Percentiles rank a stretch among this genome's conserved stretches.
phyloP scores from a whole-genome alignment of 371 early-diverging fungal genomes.

The Apophysomyces sp. region DNA sequence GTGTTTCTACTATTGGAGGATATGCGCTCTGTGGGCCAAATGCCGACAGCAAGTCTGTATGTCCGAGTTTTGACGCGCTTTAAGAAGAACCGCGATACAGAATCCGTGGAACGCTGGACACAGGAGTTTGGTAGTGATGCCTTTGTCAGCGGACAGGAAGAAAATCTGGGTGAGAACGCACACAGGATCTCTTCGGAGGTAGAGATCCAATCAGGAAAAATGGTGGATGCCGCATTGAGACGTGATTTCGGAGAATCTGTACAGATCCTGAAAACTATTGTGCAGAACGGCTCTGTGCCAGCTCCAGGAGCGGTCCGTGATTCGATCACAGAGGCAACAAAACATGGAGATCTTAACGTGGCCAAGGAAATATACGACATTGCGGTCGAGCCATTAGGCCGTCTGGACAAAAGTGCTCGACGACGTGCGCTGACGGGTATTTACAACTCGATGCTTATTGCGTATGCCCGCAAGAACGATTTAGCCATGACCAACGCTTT shows the following conservation, averaged over 20 bases:
- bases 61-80: slow-evolving; percentile 17
- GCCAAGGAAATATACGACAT: slow-evolving; percentile 32
- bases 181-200: slow-evolving; percentile 11
- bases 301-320: slow-evolving; percentile 44
- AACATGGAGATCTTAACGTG: slow-evolving; percentile 15
- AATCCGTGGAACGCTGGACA: slow-evolving; percentile 35
- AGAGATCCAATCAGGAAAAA: slow-evolving; percentile 27
- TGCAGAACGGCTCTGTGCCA: slow-evolving; percentile 29
- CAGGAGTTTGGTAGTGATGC: slow-evolving; percentile 17
- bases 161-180: neutral
- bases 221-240: slow-evolving; percentile 24
- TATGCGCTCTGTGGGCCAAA: slow-evolving; percentile 5
- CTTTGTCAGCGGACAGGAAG: neutral
- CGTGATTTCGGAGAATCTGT: slow-evolving; percentile 30
- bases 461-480: slow-evolving; percentile 48
- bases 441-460: slow-evolving; percentile 56
- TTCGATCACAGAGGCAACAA: slow-evolving; percentile 35
- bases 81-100: slow-evolving; percentile 15
- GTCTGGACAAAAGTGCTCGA: slow-evolving; percentile 11
- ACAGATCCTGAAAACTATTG: slow-evolving; percentile 26
- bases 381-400: slow-evolving; percentile 11
- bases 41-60: slow-evolving; percentile 10
- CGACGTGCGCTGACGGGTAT: slow-evolving; percentile 19
- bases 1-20: slow-evolving; percentile 12
- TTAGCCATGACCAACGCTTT: slow-evolving; percentile 40